Evolutionary conservation across 2,329 filamentous ascomycete genomes (phyloP).

Genomic region (Cordyceps tenuipes): DNA sequence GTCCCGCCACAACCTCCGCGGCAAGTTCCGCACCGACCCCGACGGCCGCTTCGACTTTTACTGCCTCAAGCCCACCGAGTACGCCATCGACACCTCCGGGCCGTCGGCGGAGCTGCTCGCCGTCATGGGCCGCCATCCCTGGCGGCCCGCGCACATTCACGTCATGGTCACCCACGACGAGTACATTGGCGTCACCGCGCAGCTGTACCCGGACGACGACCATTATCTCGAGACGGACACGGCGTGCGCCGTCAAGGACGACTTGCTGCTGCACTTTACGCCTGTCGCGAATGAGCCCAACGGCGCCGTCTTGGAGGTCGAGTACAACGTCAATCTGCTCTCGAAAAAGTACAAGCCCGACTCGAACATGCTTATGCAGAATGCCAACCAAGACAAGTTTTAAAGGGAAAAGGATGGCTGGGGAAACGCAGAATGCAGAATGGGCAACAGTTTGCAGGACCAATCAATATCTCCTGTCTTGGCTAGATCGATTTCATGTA

Average conservation of each 20-base stretch:
- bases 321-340: conserved; percentile 1
- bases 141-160: neutral
- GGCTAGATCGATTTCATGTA: neutral
- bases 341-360: conserved; percentile 5
- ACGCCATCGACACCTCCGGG: neutral
- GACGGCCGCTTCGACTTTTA: conserved; percentile 66
- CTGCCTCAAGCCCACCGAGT: conserved; percentile 53
- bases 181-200: neutral
- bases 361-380: neutral
- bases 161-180: conserved; percentile 4
- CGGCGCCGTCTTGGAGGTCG: neutral
- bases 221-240: neutral
- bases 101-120: neutral
- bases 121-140: conserved; percentile 1
- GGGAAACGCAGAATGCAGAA: too few relatives aligned
- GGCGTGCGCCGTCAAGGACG: conserved; percentile 2
- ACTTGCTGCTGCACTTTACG: neutral
- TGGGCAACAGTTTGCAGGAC: too few relatives aligned
- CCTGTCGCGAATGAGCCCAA: neutral
- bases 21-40: conserved; percentile 64
- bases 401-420: neutral
- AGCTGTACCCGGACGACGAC: neutral
- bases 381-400: conserved; percentile 1
- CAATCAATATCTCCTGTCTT: too few relatives aligned
- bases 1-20: conserved; percentile 64